Evolutionary conservation across 331 rosid species (phyloP), one percentile per base, ranked within the genome.

Genomic region (Saraca asoca): DNA sequence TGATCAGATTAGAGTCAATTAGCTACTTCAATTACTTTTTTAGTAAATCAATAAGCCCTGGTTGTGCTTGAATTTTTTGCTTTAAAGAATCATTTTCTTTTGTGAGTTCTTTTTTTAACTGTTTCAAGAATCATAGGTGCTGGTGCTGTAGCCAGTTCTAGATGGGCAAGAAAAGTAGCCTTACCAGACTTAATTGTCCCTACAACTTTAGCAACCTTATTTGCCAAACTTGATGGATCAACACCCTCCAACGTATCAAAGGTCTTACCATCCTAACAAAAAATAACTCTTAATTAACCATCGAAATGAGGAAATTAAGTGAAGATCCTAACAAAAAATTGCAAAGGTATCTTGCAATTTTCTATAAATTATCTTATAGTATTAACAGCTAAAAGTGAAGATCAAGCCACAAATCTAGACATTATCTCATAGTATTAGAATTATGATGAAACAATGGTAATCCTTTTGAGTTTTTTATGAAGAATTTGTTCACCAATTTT

Each of bases 191-290:
- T n/a, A n/a, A n/a, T n/a, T n/a, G n/a, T n/a, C n/a, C 97, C 98
- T 52, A 91, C 88, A 71, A 91, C 78, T 84, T 83, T 93, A 58
- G 95, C 85, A 73, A 90, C 89, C 80, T 88, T 93, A 80, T 90
- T 86, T 53, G 97, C 96, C 86, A 93, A 81, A 83, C 97, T 90
- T 70, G 98, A 86, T 9, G 98, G 98, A 83, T 93, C 97, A n/a
- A 97, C 97, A 37, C 98, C 98, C 85, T 93, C 98, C 80, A 93
- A 79, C 56, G 94, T 80, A 82, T 89, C 91, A 29, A 81, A 64
- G 58, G 86, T 80, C 80, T 93, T 88, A 54, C 98, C 97, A 85
- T 83, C 87, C 98, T 93, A 85, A 72, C 45, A 71, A 34, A 59
- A 49, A 45, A 77, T 17, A 5, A 74, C 41, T 48, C 63, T 17